Evolutionary conservation across 306 rosid genomes (phyloP).

Genomic region (Cucumis melo): DNA sequence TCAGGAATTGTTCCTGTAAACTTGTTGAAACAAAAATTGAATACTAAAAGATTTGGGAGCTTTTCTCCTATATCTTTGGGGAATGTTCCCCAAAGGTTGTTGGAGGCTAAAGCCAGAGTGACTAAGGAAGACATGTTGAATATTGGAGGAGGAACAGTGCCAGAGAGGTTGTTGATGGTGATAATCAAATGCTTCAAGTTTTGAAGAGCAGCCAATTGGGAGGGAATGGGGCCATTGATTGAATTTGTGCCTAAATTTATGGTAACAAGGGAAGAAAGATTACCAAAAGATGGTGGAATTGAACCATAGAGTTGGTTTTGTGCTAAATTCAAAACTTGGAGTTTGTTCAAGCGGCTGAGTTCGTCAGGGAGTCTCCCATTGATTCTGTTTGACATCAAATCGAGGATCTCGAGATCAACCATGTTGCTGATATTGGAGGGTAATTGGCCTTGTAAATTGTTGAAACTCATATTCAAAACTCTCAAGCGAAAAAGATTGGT

Average conservation of each 20-base stretch:
- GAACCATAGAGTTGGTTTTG: constrained; percentile 30
- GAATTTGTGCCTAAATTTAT: constrained; percentile 46
- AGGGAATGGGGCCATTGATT: constrained; percentile 39
- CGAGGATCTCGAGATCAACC: constrained; percentile 31
- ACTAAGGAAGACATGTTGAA: constrained; percentile 48
- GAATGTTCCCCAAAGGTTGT: constrained; percentile 58
- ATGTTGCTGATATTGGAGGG: constrained; percentile 28
- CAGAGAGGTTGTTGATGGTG: constrained; percentile 35
- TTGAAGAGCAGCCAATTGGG: constrained; percentile 26
- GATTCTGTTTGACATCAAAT: constrained; percentile 28
- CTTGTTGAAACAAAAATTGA: constrained; percentile 39
- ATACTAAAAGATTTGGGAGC: constrained; percentile 43
- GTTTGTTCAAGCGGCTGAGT: constrained; percentile 23
- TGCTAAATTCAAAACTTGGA: constrained; percentile 35
- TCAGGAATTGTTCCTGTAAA: constrained; percentile 56
- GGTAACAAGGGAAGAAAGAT: constrained; percentile 39
- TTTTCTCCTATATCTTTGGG: constrained; percentile 36
- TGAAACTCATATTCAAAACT: constrained; percentile 40
- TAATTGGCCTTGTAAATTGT: constrained; percentile 25
- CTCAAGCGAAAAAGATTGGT: constrained; percentile 20
- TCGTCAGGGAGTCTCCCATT: constrained; percentile 29
- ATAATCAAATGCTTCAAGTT: constrained; percentile 43
- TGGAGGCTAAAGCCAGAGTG: constrained; percentile 38
- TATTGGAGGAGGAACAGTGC: constrained; percentile 34
- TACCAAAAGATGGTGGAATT: constrained; percentile 35